Percentiles rank a stretch among this genome's conserved stretches.
Evolutionary conservation across 2,329 filamentous ascomycete species (phyloP).

Genomic region (Botrytis byssoidea): DNA sequence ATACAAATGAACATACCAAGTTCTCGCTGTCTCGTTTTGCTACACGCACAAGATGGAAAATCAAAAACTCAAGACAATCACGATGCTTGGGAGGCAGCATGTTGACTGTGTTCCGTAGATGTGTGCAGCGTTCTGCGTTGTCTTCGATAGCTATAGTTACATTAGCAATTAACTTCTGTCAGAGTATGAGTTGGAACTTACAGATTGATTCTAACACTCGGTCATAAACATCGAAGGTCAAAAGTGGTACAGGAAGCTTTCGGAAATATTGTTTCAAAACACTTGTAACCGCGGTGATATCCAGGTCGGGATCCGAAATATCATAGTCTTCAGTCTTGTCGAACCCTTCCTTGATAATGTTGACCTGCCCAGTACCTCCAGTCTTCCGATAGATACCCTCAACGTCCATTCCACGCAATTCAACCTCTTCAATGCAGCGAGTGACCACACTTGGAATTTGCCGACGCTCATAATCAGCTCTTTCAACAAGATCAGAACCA

Average conservation of each 20-base stretch:
- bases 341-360: conserved; percentile 86
- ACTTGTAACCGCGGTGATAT: conserved; percentile 95
- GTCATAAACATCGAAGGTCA: conserved; percentile 93
- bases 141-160: conserved; percentile 57
- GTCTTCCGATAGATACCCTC: conserved; percentile 99
- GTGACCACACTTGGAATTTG: conserved; percentile 89
- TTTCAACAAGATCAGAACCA: conserved; percentile 81
- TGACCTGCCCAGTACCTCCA: conserved; percentile 87
- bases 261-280: conserved; percentile 97
- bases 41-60: conserved; percentile 89
- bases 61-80: conserved; percentile 87
- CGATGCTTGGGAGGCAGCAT: conserved; percentile 79
- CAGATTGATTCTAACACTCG: conserved; percentile 76
- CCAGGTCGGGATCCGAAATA: conserved; percentile 88
- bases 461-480: conserved; percentile 83
- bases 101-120: conserved; percentile 71
- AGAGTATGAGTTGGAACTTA: conserved; percentile 45
- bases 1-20: conserved; percentile 57
- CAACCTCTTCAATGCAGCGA: conserved; percentile 94
- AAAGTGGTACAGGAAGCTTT: conserved; percentile 81
- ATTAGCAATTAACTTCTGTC: conserved; percentile 31
- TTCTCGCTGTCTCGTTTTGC: conserved; percentile 81
- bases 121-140: conserved; percentile 64
- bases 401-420: conserved; percentile 92
- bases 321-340: conserved; percentile 83